Evolutionary conservation across 129 eudicot species (phyloP).

Genomic region (Sambucus nigra): DNA sequence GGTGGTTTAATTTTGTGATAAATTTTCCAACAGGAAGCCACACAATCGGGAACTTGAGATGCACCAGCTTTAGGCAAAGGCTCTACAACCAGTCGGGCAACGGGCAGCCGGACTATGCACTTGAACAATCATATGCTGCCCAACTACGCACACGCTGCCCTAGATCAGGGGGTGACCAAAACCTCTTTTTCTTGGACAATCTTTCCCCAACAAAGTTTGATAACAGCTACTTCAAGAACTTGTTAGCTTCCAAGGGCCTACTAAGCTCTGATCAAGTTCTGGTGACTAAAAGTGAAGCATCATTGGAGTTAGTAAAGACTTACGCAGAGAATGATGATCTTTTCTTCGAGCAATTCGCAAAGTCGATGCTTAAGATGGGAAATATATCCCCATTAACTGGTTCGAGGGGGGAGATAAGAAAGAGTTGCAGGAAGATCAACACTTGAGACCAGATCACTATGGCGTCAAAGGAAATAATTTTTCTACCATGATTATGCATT

Average conservation of each 20-base stretch:
- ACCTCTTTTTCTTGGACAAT: constrained; percentile 57
- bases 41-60: constrained; percentile 72
- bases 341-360: constrained; percentile 76
- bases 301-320: constrained; percentile 55
- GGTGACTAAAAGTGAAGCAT: constrained; percentile 48
- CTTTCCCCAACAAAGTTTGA: constrained; percentile 59
- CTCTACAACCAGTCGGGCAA: constrained; percentile 79
- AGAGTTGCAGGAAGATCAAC: constrained; percentile 71
- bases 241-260: constrained; percentile 62
- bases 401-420: constrained; percentile 63
- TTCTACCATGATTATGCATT: neutral
- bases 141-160: constrained; percentile 59
- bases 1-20: too few relatives aligned
- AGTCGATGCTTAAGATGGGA: constrained; percentile 90
- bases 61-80: constrained; percentile 85
- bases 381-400: constrained; percentile 82
- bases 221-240: constrained; percentile 72
- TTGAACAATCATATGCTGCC: constrained; percentile 50
- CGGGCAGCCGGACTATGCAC: constrained; percentile 45
- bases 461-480: neutral
- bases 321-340: constrained; percentile 45
- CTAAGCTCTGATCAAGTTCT: constrained; percentile 73
- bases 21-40: constrained; percentile 59
- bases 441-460: constrained; percentile 1
- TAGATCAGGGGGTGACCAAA: constrained; percentile 77